These are phyloP conservation scores for Eutypella sp. DNA, from an alignment of 2,329 filamentous ascomycete genomes.

Conservation along the genomic window DNA sequence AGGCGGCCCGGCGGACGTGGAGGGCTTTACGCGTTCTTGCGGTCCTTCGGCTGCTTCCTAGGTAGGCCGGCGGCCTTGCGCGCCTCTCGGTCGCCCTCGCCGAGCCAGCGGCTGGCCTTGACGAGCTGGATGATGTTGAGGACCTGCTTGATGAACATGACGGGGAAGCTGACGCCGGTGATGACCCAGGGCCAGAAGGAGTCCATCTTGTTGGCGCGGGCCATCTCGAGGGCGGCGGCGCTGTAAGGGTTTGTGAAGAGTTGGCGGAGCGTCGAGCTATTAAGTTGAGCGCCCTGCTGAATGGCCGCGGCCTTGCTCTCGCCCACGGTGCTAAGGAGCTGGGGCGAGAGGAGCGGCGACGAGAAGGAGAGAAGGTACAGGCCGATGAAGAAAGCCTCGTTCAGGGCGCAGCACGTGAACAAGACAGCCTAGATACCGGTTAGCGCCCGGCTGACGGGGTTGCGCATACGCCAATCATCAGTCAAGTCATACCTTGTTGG, in stretches of 20 bases:
- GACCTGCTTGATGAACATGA: conserved; percentile 89
- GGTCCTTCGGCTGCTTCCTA: conserved; percentile 34
- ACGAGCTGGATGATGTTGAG: conserved; percentile 93
- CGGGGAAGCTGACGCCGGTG: conserved; percentile 70
- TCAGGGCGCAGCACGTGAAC: conserved; percentile 83
- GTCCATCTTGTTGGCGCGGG: conserved; percentile 89
- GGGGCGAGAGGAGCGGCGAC: conserved; percentile 81
- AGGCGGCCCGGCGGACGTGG: too few species aligned
- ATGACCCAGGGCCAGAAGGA: conserved; percentile 65
- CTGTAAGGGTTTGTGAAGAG: conserved; percentile 88
- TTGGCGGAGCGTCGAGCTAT: conserved; percentile 63
- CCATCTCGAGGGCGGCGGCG: conserved; percentile 86
- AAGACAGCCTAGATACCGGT: conserved; percentile 64
- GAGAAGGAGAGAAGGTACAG: conserved; percentile 97
- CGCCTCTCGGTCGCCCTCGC: conserved; percentile 76
- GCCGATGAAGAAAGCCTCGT: conserved; percentile 97
- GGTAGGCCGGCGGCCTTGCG: conserved; percentile 53
- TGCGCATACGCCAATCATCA: conserved; percentile 22
- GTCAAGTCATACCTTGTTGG: conserved; percentile 71
- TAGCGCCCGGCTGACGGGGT: conserved; percentile 4
- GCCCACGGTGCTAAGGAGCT: conserved; percentile 63
- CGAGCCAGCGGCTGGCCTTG: conserved; percentile 87
- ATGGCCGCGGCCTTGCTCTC: conserved; percentile 46
- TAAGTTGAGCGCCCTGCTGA: conserved; percentile 64
- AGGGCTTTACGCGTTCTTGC: conserved; percentile 14